These are phyloP conservation scores for Ophiostoma montium DNA, from an alignment of 2,329 filamentous ascomycete genomes.

Conservation along the genomic window DNA sequence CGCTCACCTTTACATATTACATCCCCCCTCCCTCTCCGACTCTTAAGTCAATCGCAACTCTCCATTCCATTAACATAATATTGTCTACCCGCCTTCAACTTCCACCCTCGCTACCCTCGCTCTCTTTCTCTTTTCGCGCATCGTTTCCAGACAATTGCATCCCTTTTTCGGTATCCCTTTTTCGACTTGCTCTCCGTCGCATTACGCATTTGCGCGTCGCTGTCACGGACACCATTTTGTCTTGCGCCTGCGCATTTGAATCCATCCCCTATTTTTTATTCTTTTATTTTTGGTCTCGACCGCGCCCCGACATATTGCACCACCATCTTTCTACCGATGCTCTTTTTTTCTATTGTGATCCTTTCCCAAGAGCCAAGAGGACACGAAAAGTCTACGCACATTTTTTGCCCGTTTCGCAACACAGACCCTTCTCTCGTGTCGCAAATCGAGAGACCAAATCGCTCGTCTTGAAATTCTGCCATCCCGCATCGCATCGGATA, in stretches of 20 bases:
- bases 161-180: background rate
- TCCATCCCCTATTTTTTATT: background rate
- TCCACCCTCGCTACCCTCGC: background rate
- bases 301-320: no score
- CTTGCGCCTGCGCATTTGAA: background rate
- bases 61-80: no score
- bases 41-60: background rate
- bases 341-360: no score
- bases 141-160: no score
- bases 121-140: no score
- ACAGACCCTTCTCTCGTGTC: background rate
- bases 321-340: no score
- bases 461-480: background rate
- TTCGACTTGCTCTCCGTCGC: conserved; percentile 37
- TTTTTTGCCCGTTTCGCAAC: background rate
- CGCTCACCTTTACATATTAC: background rate
- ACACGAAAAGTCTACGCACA: no score
- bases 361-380: no score
- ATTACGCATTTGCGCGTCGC: background rate
- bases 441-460: background rate
- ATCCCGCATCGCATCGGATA: background rate
- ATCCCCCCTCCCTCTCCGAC: conserved; percentile 1
- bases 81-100: background rate
- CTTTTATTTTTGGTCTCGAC: background rate
- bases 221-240: background rate